These are phyloP conservation scores for Paecilomyces formosus DNA, from an alignment of 2,329 filamentous ascomycete species.

Conservation along the genomic window DNA sequence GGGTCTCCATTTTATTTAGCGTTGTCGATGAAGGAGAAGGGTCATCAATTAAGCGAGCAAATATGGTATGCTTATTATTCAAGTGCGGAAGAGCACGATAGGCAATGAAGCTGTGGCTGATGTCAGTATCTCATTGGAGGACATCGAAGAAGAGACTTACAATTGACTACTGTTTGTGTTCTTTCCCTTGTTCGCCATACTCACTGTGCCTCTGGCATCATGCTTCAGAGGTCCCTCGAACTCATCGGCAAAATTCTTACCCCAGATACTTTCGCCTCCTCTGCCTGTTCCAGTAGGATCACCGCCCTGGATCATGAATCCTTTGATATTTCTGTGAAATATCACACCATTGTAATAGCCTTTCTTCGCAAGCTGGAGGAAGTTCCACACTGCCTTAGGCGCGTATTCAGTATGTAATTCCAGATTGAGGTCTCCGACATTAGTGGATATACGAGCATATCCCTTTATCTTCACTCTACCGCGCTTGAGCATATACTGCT, in stretches of 20 bases:
- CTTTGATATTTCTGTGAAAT: constrained; percentile 90
- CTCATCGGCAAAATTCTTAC: constrained; percentile 89
- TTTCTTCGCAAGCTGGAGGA: constrained; percentile 75
- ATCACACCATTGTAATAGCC: constrained; percentile 79
- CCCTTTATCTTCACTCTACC: constrained; percentile 83
- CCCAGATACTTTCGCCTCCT: constrained; percentile 88
- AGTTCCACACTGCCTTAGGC: constrained; percentile 95
- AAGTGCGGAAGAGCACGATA: constrained; percentile 81
- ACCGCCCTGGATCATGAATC: constrained; percentile 97
- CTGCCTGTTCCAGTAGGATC: constrained; percentile 88
- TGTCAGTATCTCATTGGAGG: background rate
- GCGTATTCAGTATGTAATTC: constrained; percentile 88
- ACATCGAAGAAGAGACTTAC: constrained; percentile 20
- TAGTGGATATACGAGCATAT: constrained; percentile 85
- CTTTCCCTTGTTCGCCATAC: constrained; percentile 98
- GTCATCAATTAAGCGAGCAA: constrained; percentile 73
- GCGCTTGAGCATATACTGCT: constrained; percentile 94
- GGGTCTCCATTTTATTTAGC: constrained; percentile 68
- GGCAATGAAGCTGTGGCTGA: constrained; percentile 62
- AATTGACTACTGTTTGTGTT: constrained; percentile 95
- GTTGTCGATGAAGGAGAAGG: constrained; percentile 37
- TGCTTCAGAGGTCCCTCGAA: constrained; percentile 86
- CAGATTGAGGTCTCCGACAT: constrained; percentile 73
- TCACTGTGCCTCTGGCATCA: constrained; percentile 67
- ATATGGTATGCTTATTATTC: constrained; percentile 95